Conservation (phyloP, 2,329 filamentous ascomycete genomes). For the Mycocentrospora acerina region DNA sequence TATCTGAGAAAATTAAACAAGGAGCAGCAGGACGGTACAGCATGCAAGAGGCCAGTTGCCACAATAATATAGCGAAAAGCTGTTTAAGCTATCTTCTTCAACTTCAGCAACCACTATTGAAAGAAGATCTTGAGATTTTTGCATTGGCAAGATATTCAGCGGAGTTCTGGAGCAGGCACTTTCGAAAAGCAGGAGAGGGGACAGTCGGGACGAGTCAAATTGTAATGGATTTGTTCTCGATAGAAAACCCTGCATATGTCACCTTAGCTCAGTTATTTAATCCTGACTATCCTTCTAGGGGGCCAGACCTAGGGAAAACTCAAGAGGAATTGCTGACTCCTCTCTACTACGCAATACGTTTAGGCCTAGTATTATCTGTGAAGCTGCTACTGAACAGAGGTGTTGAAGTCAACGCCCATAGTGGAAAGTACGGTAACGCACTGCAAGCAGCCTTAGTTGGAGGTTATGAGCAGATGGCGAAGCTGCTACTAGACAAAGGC, state of each 20-base stretch:
- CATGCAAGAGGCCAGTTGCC: constrained; percentile 23
- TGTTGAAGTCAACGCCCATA: too few species aligned
- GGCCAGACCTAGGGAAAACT: constrained; percentile 6
- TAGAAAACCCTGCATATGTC: constrained; percentile 15
- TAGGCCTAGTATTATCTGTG: constrained; percentile 11
- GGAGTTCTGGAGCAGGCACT: constrained; percentile 28
- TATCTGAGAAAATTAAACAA: constrained; percentile 26
- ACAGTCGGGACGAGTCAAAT: constrained; percentile 7
- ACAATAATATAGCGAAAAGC: constrained; percentile 19
- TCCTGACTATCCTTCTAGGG: constrained; percentile 13
- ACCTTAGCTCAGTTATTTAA: constrained; percentile 22
- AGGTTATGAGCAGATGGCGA: too few species aligned
- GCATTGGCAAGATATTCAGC: constrained; percentile 31
- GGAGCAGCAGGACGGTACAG: constrained; percentile 20
- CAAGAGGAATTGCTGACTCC: constrained; percentile 7
- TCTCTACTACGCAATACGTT: constrained; percentile 22
- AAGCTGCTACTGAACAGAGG: constrained; percentile 4
- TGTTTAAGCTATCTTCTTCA: constrained; percentile 31
- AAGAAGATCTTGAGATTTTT: constrained; percentile 5
- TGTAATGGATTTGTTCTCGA: constrained; percentile 13
- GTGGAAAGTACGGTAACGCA: neutral
- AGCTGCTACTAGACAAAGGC: too few species aligned
- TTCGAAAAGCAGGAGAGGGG: constrained; percentile 9
- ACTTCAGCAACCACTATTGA: constrained; percentile 13
- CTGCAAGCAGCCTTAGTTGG: neutral